Evolutionary conservation across 2,329 filamentous ascomycete genomes (phyloP).

Genomic region (Leptographium lundbergii): DNA sequence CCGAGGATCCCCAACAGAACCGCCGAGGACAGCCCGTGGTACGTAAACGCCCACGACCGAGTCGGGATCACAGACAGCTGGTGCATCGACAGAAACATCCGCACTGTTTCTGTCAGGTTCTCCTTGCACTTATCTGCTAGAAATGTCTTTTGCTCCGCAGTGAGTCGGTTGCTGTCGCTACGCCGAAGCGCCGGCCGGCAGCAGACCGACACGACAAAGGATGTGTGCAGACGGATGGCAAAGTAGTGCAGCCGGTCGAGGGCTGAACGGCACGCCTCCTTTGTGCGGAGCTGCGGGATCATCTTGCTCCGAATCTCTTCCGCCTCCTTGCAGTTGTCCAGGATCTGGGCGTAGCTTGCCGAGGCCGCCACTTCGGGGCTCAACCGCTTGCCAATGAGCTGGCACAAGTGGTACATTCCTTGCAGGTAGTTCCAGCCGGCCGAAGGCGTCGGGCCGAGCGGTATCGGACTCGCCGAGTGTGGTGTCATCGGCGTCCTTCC

Average conservation of each 20-base stretch:
- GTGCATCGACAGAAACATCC: conserved; percentile 59
- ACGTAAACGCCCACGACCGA: conserved; percentile 55
- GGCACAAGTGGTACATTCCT: conserved; percentile 52
- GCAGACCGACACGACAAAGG: conserved; percentile 52
- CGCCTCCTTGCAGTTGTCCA: conserved; percentile 43
- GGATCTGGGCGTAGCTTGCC: conserved; percentile 40
- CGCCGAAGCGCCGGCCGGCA: conserved; percentile 49
- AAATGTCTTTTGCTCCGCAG: conserved; percentile 36
- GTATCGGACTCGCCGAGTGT: conserved; percentile 41
- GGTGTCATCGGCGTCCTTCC: conserved; percentile 49
- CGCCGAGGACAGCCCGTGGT: conserved; percentile 53
- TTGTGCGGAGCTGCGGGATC: conserved; percentile 40
- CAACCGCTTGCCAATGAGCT: conserved; percentile 44
- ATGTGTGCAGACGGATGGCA: conserved; percentile 51
- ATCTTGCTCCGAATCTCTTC: conserved; percentile 38
- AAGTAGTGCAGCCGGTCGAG: conserved; percentile 51
- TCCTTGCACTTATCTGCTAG: conserved; percentile 47
- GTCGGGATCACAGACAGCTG: conserved; percentile 54
- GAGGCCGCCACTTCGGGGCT: conserved; percentile 39
- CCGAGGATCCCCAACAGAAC: conserved; percentile 50
- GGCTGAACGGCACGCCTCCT: conserved; percentile 51
- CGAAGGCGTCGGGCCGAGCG: conserved; percentile 28
- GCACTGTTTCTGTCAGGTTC: conserved; percentile 51
- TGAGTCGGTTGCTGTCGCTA: conserved; percentile 34
- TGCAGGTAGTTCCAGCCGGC: conserved; percentile 47